phyloP scores from a whole-genome alignment of 1,284 basidiomycete species.

The Stygiomarasmius scandens region DNA sequence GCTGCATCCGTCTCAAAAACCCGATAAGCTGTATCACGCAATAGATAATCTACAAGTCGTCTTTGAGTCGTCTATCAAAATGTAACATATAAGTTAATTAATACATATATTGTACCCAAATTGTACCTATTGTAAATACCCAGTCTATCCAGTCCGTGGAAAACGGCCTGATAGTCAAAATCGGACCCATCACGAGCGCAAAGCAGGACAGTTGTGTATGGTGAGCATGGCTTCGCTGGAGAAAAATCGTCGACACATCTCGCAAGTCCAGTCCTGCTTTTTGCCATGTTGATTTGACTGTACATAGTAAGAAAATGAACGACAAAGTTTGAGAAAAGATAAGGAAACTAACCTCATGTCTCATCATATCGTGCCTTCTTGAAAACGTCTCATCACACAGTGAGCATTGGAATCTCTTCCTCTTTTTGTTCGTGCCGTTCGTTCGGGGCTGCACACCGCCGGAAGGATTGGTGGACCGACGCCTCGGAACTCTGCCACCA shows the following conservation, averaged over 20 bases:
- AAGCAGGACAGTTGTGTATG: conserved; percentile 4
- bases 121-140: too few relatives aligned
- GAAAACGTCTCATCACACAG: not conserved
- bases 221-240: conserved; percentile 2
- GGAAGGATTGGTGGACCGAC: not conserved
- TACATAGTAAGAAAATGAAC: not conserved
- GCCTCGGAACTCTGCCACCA: not conserved
- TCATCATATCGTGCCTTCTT: not conserved
- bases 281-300: not conserved
- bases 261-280: not conserved
- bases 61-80: too few relatives aligned
- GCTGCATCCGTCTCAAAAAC: too few relatives aligned
- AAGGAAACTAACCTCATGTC: not conserved
- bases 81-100: too few relatives aligned
- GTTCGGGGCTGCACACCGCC: not conserved
- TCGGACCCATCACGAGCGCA: not conserved
- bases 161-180: too few relatives aligned
- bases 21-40: too few relatives aligned
- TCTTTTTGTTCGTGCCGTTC: not conserved
- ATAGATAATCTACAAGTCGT: too few relatives aligned
- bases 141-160: too few relatives aligned
- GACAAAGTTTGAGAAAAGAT: not conserved
- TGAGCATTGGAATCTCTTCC: not conserved
- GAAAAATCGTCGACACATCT: conserved; percentile 1
- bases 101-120: too few relatives aligned